Evolutionary conservation across 345 rosid genomes (phyloP).

Genomic region (Heritiera fomes): DNA sequence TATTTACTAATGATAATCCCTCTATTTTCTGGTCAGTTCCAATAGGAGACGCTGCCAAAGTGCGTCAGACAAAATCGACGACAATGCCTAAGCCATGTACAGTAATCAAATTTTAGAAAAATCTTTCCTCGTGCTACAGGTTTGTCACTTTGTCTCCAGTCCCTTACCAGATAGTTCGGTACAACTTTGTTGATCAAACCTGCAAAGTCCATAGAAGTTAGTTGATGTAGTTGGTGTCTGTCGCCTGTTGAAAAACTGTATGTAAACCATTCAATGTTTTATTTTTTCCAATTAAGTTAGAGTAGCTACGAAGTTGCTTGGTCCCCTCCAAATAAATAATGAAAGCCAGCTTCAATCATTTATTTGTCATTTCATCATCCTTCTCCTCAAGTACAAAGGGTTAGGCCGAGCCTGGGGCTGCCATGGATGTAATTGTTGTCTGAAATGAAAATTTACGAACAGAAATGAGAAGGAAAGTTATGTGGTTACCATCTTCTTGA

Average conservation of each 20-base stretch:
- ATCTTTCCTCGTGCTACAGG: background rate
- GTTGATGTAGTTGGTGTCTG: constrained; percentile 1
- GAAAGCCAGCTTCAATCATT: background rate
- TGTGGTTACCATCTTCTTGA: background rate
- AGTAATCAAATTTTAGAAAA: background rate
- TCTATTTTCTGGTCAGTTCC: constrained; percentile 31
- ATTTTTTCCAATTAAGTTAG: background rate
- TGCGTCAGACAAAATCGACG: constrained; percentile 8
- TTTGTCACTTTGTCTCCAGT: too few relatives aligned
- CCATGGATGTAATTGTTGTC: constrained; percentile 12
- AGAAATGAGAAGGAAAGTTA: background rate
- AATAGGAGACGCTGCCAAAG: constrained; percentile 27
- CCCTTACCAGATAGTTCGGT: background rate
- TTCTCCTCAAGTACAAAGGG: background rate
- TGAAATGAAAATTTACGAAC: background rate
- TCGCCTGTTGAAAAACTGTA: background rate
- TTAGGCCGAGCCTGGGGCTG: background rate
- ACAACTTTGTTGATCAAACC: constrained; percentile 13
- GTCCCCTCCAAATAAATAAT: background rate
- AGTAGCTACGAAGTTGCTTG: constrained; percentile 17
- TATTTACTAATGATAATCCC: background rate
- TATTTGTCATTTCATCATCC: background rate
- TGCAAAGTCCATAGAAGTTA: constrained; percentile 15
- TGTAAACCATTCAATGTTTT: background rate
- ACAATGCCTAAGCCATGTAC: constrained; percentile 18